A percentile compares a stretch with the other conserved stretches of the same genome.
phyloP scores from a whole-genome alignment of 108 stramenopile species.

The Chaetoceros tenuissimus region DNA sequence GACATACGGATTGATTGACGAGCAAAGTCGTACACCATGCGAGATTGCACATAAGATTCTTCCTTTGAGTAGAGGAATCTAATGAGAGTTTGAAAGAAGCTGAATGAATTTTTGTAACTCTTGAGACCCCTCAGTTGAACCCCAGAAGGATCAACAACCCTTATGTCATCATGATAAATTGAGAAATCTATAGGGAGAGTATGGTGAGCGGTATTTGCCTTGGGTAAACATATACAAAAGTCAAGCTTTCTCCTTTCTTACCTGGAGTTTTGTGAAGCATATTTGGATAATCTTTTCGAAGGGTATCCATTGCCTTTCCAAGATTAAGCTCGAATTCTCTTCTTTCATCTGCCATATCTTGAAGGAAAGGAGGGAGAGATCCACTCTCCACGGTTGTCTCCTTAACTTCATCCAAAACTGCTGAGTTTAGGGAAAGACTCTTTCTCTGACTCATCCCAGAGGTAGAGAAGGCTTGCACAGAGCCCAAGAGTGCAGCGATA shows the following conservation, averaged over 20 bases:
- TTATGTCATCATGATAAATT: slow-evolving; percentile 49
- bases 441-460: no score
- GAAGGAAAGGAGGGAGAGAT: slow-evolving; percentile 54
- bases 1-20: slow-evolving; percentile 63
- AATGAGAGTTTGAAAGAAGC: slow-evolving; percentile 58
- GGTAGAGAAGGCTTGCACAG: no score
- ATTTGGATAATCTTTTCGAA: slow-evolving; percentile 57
- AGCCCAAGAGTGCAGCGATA: no score
- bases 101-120: slow-evolving; percentile 59
- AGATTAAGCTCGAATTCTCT: slow-evolving; percentile 69
- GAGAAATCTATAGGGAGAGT: slow-evolving; percentile 23
- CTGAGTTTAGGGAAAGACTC: no score
- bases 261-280: slow-evolving; percentile 41
- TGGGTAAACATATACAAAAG: slow-evolving; percentile 4
- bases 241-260: no score
- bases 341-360: slow-evolving; percentile 33
- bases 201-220: no score
- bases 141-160: slow-evolving; percentile 67
- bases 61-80: slow-evolving; percentile 47
- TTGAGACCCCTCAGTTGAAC: slow-evolving; percentile 57
- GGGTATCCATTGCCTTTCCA: slow-evolving; percentile 59
- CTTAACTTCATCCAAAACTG: neutral
- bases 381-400: no score
- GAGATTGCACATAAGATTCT: slow-evolving; percentile 39
- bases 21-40: slow-evolving; percentile 78